These are phyloP conservation scores for Bombardia bombarda DNA, from an alignment of 495 filamentous ascomycete genomes.

Conservation along the genomic window DNA sequence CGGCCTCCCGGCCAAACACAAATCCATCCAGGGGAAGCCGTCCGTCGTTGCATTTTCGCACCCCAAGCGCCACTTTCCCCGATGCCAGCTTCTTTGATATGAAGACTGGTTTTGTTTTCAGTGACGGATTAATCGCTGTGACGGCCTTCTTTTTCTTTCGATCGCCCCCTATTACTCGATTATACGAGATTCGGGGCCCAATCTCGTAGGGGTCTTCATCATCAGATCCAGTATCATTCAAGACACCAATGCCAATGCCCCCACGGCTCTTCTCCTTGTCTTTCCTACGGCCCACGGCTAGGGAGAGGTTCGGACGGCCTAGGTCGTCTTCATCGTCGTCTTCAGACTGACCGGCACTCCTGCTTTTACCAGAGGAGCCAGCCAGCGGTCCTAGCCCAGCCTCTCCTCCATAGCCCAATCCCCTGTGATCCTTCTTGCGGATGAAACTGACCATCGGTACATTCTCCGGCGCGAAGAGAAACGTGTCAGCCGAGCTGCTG, in stretches of 20 bases:
- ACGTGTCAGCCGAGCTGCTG: constrained; percentile 39
- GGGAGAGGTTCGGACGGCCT: constrained; percentile 21
- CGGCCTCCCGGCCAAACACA: constrained; percentile 51
- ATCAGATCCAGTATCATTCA: constrained; percentile 96
- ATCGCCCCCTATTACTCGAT: constrained; percentile 70
- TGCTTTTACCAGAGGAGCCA: constrained; percentile 8
- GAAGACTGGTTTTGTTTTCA: constrained; percentile 65
- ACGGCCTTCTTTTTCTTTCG: constrained; percentile 70
- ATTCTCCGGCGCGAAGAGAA: constrained; percentile 88
- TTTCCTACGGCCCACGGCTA: constrained; percentile 22
- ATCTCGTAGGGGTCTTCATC: constrained; percentile 94
- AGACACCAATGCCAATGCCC: constrained; percentile 78
- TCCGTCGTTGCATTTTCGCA: constrained; percentile 83
- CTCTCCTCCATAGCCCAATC: constrained; percentile 72
- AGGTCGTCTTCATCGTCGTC: constrained; percentile 45
- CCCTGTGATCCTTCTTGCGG: constrained; percentile 72
- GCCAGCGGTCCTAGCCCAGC: constrained; percentile 38
- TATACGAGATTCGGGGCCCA: constrained; percentile 88
- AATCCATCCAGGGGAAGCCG: constrained; percentile 82
- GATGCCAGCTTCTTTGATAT: constrained; percentile 64
- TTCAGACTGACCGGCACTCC: constrained; percentile 14
- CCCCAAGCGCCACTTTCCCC: constrained; percentile 46
- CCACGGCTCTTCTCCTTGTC: constrained; percentile 48
- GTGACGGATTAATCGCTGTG: constrained; percentile 50
- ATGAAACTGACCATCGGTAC: constrained; percentile 65